These are phyloP conservation scores for Fragaria vesca DNA, from an alignment of 306 rosid species.

Conservation along the genomic window DNA sequence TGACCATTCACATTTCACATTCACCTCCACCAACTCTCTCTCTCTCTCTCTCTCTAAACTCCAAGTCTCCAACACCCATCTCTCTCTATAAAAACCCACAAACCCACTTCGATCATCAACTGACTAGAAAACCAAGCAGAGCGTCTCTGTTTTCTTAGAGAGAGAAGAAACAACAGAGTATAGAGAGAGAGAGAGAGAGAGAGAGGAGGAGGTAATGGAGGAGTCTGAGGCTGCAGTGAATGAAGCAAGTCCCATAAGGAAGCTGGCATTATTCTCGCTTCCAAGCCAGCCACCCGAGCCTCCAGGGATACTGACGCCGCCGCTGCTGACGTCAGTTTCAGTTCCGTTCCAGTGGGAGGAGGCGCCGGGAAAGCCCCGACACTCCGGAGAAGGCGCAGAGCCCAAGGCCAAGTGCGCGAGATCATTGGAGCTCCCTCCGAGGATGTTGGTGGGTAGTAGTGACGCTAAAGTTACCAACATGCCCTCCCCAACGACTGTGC, in stretches of 20 bases:
- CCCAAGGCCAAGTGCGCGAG: conserved; percentile 31
- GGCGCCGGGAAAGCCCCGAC: conserved; percentile 85
- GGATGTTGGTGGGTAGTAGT: conserved; percentile 36
- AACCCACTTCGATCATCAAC: conserved; percentile 27
- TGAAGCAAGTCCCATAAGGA: conserved; percentile 27
- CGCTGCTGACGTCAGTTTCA: conserved; percentile 45
- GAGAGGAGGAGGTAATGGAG: conserved; percentile 17
- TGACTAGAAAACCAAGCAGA: conserved; percentile 4
- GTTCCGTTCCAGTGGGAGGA: conserved; percentile 95
- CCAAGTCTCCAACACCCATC: neutral
- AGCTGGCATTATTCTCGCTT: conserved; percentile 47
- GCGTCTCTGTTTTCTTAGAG: neutral
- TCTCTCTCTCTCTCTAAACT: conserved; percentile 23
- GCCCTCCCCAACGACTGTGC: conserved; percentile 66
- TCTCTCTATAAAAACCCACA: conserved; percentile 27
- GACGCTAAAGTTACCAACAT: conserved; percentile 37
- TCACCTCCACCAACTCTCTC: conserved; percentile 28
- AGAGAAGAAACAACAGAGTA: neutral
- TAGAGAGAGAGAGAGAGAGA: neutral
- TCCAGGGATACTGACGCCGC: conserved; percentile 43
- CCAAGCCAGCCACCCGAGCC: conserved; percentile 33
- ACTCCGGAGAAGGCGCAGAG: conserved; percentile 14
- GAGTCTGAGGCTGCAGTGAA: conserved; percentile 6
- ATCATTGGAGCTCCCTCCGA: conserved; percentile 81
- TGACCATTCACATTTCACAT: conserved; percentile 36